Evolutionary conservation across 345 rosid genomes (phyloP).

Genomic region (Arabidopsis thaliana): TAIR10.1 NC_003076.8:6986501-6987000

Average conservation of each 20-base stretch:
- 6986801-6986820: slow-evolving; percentile 54
- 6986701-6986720: slow-evolving; percentile 81
- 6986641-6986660: slow-evolving; percentile 83
- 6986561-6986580: slow-evolving; percentile 75
- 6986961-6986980: slow-evolving; percentile 72
- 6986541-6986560: slow-evolving; percentile 49
- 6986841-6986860: slow-evolving; percentile 66
- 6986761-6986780: neutral
- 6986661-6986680: slow-evolving; percentile 77
- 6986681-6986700: slow-evolving; percentile 87
- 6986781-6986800: slow-evolving; percentile 20
- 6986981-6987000: slow-evolving; percentile 76
- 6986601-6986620: slow-evolving; percentile 74
- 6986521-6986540: slow-evolving; percentile 64
- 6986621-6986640: slow-evolving; percentile 93
- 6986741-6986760: neutral
- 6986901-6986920: slow-evolving; percentile 67
- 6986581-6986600: slow-evolving; percentile 58
- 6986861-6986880: slow-evolving; percentile 90
- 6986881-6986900: slow-evolving; percentile 66
- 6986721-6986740: slow-evolving; percentile 70
- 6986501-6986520: slow-evolving; percentile 44
- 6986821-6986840: slow-evolving; percentile 71
- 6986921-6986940: slow-evolving; percentile 76
- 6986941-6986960: slow-evolving; percentile 86